A percentile compares a stretch with the other conserved stretches of the same genome.
Conservation (phyloP, 768 basidiomycete genomes). For the Vishniacozyma victoriae region DNA sequence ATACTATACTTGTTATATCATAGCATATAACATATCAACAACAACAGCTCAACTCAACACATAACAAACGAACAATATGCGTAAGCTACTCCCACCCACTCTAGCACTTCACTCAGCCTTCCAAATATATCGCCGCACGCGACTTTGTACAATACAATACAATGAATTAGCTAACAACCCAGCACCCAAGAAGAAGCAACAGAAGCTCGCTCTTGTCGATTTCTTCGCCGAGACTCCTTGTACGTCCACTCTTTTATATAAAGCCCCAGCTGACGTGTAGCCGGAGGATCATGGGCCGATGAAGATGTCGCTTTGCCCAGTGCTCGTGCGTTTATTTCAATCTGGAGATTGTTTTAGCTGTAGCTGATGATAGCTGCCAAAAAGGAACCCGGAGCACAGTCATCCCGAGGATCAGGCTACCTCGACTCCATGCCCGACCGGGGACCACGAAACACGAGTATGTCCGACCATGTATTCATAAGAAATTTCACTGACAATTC, state of each 20-base stretch:
- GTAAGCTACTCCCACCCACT: too few species aligned
- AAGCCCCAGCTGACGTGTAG: too few species aligned
- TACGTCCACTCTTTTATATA: too few species aligned
- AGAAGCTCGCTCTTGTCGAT: conserved; percentile 88
- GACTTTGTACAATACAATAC: neutral
- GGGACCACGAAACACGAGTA: conserved; percentile 12
- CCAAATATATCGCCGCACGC: too few species aligned
- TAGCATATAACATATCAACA: too few species aligned
- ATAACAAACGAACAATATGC: too few species aligned
- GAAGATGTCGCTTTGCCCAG: conserved; percentile 91
- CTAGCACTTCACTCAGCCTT: too few species aligned
- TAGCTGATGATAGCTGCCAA: conserved; percentile 27
- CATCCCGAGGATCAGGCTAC: conserved; percentile 45
- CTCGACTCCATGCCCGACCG: conserved; percentile 46
- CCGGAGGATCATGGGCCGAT: conserved; percentile 94
- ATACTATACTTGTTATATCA: too few species aligned
- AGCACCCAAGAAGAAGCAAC: conserved; percentile 79
- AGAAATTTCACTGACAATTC: neutral
- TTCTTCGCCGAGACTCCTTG: conserved; percentile 83
- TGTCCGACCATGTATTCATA: neutral
- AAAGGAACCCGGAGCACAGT: conserved; percentile 36
- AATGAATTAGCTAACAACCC: too few species aligned
- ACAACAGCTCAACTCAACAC: too few species aligned
- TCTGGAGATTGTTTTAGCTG: neutral
- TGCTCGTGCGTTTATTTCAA: conserved; percentile 92